These are phyloP conservation scores for Penicillium paxilli DNA, from an alignment of 495 filamentous ascomycete species.

Conservation along the genomic window DNA sequence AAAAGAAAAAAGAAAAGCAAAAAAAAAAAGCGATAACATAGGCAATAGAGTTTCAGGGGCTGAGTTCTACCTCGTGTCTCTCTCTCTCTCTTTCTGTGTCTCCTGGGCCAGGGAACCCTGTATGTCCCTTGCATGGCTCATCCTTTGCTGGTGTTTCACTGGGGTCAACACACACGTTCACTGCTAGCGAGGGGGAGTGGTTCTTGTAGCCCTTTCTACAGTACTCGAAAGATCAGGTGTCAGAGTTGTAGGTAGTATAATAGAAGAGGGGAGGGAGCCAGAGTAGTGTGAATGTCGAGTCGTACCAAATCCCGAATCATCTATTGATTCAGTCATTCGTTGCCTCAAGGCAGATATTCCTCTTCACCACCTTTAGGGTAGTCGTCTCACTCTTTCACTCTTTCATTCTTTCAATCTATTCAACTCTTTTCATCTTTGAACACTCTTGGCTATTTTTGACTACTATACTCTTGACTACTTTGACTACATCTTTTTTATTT, in stretches of 20 bases:
- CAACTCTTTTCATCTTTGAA: too few relatives aligned
- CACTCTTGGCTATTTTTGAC: background rate
- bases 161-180: slow-evolving; percentile 3
- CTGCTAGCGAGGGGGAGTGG: background rate
- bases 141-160: slow-evolving; percentile 28
- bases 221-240: background rate
- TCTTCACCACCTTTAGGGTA: too few relatives aligned
- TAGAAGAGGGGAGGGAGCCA: slow-evolving; percentile 5
- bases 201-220: background rate
- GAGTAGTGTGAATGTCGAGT: too few relatives aligned
- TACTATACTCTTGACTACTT: background rate
- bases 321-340: slow-evolving; percentile 12
- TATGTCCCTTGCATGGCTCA: slow-evolving; percentile 5
- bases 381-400: background rate
- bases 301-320: slow-evolving; percentile 6
- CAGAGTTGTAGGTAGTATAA: slow-evolving; percentile 4
- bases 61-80: slow-evolving; percentile 9
- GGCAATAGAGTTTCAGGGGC: slow-evolving; percentile 19
- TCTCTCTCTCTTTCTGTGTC: slow-evolving; percentile 1
- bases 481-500: background rate
- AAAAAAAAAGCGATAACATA: background rate
- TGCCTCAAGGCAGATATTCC: background rate
- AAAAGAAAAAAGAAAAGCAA: slow-evolving; percentile 1
- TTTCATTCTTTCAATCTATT: background rate
- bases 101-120: background rate